Evolutionary conservation across 2,329 filamentous ascomycete species (phyloP).

Genomic region (Hypoxylon sp.): DNA sequence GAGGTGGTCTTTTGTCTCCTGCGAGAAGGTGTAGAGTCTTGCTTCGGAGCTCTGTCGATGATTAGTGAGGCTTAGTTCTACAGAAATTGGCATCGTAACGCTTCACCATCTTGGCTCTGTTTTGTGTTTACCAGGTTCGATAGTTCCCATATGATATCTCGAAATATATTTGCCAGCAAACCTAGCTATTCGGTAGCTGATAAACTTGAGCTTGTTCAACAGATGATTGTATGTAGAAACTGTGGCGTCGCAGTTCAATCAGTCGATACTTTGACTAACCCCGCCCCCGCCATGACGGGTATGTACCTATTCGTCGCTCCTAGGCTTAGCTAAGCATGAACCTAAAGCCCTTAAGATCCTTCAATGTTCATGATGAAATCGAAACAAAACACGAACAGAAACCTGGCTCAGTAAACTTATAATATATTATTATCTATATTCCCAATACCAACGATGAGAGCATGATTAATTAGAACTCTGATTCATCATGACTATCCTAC

Average conservation of each 20-base stretch:
- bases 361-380: neutral
- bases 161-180: neutral
- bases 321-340: neutral
- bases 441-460: neutral
- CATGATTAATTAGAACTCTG: neutral
- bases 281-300: slow-evolving; percentile 39
- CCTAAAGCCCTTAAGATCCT: neutral
- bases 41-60: slow-evolving; percentile 78
- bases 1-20: slow-evolving; percentile 88
- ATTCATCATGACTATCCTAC: neutral
- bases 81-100: neutral
- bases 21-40: slow-evolving; percentile 91
- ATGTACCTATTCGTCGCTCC: neutral
- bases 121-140: neutral
- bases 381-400: neutral
- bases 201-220: neutral
- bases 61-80: slow-evolving; percentile 22
- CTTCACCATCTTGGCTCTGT: slow-evolving; percentile 34
- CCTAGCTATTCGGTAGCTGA: neutral
- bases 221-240: slow-evolving; percentile 1
- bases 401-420: neutral
- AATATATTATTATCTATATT: neutral
- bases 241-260: slow-evolving; percentile 22
- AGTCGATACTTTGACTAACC: slow-evolving; percentile 35
- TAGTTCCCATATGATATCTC: neutral